A percentile compares a stretch with the other conserved stretches of the same genome.
phyloP scores from a whole-genome alignment of 495 filamentous ascomycete species.

The Margaritispora aquatica region DNA sequence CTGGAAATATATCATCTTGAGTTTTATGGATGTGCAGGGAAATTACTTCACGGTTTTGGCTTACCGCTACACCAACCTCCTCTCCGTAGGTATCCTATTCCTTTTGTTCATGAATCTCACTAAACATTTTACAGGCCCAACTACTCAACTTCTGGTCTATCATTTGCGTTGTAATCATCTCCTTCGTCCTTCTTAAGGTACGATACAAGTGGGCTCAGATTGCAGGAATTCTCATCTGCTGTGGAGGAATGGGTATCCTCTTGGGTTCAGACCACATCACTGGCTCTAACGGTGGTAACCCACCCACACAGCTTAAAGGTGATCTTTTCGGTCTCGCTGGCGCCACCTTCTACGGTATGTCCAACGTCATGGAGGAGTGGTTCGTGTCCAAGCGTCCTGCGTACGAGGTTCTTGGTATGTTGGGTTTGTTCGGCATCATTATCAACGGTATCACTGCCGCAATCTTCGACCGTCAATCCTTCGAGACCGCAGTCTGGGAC shows the following conservation, averaged over 20 bases:
- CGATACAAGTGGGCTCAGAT: constrained; percentile 85
- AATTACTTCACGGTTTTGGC: constrained; percentile 97
- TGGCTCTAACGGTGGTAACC: constrained; percentile 53
- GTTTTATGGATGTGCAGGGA: constrained; percentile 89
- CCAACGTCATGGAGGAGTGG: constrained; percentile 89
- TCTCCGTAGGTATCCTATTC: neutral
- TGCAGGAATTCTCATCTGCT: constrained; percentile 80
- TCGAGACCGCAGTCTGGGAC: constrained; percentile 63
- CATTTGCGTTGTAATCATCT: constrained; percentile 81
- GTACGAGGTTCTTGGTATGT: constrained; percentile 89
- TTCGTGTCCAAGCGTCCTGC: constrained; percentile 79
- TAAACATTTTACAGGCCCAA: constrained; percentile 61
- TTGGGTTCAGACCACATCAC: constrained; percentile 82
- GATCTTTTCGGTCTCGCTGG: constrained; percentile 87
- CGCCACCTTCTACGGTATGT: constrained; percentile 85
- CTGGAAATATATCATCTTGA: constrained; percentile 92
- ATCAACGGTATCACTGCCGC: constrained; percentile 88
- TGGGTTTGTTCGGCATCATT: constrained; percentile 80
- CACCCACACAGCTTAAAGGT: constrained; percentile 76
- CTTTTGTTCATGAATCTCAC: neutral
- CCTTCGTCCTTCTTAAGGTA: constrained; percentile 73
- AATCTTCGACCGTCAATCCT: constrained; percentile 79
- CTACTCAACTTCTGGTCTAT: constrained; percentile 99
- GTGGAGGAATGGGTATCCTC: constrained; percentile 86
- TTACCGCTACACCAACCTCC: constrained; percentile 85